phyloP scores from a whole-genome alignment of 1,284 basidiomycete genomes.

The Peniophora sp. region DNA sequence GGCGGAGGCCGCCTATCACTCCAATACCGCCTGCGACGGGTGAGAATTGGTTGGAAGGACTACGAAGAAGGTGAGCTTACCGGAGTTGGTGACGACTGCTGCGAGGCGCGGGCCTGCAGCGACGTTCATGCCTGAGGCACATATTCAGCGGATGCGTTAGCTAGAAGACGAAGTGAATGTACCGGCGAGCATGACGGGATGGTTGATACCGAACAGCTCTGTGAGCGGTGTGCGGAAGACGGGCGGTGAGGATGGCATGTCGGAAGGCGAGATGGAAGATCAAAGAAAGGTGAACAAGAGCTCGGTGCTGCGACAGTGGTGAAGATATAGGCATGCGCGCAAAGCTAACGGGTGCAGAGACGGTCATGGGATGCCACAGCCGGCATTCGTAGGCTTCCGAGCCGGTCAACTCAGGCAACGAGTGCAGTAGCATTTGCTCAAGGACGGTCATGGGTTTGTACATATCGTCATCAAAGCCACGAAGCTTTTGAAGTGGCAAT shows the following conservation, averaged over 20 bases:
- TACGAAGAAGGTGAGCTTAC: slow-evolving; percentile 21
- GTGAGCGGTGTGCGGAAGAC: slow-evolving; percentile 60
- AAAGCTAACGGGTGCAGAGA: neutral
- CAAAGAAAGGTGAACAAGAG: neutral
- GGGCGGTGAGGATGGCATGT: slow-evolving; percentile 44
- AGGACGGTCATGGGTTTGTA: too few species aligned
- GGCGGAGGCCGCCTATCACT: slow-evolving; percentile 74
- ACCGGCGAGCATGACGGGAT: slow-evolving; percentile 77
- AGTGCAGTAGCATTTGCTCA: too few species aligned
- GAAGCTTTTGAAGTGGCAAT: too few species aligned
- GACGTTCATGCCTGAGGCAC: slow-evolving; percentile 65
- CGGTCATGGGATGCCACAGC: neutral
- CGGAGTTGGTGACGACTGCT: slow-evolving; percentile 75
- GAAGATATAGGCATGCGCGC: neutral
- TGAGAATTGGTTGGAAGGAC: neutral
- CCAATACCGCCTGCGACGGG: slow-evolving; percentile 68
- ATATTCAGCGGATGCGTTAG: neutral
- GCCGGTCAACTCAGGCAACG: neutral
- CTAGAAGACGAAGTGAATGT: slow-evolving; percentile 6
- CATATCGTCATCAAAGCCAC: too few species aligned
- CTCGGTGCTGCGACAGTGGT: neutral
- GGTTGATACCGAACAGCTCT: slow-evolving; percentile 67
- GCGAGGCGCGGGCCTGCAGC: slow-evolving; percentile 74
- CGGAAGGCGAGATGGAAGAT: slow-evolving; percentile 5
- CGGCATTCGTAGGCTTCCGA: neutral